These are phyloP conservation scores for Vitellaria paradoxa DNA, from an alignment of 179 eudicot genomes.

Conservation along the genomic window DNA sequence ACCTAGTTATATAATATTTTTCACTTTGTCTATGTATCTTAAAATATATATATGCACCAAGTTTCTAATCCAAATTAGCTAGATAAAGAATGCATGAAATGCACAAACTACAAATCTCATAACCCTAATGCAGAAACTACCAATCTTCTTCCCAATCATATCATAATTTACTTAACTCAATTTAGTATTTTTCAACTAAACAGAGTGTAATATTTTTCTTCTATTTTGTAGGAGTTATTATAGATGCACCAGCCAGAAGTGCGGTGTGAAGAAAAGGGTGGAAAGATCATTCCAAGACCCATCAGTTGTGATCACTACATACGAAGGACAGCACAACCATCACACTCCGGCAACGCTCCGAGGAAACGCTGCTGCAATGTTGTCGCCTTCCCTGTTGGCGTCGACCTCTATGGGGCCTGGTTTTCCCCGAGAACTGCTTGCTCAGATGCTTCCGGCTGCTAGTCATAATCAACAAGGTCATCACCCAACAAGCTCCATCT, in stretches of 20 bases:
- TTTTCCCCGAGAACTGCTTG: conserved; percentile 35
- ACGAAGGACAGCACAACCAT: conserved; percentile 92
- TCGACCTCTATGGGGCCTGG: conserved; percentile 13
- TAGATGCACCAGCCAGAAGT: conserved; percentile 77
- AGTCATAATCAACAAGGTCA: not conserved
- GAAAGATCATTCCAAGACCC: conserved; percentile 86
- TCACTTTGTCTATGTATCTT: too few species aligned
- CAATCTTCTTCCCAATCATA: too few species aligned
- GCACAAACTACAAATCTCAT: too few species aligned
- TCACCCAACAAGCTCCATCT: conserved; percentile 13
- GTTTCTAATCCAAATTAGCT: too few species aligned
- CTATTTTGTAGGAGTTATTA: conserved; percentile 69
- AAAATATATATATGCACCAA: too few species aligned
- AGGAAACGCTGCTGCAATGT: conserved; percentile 52
- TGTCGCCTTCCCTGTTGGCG: conserved; percentile 35
- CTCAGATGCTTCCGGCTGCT: conserved; percentile 28
- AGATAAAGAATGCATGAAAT: too few species aligned
- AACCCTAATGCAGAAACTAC: too few species aligned
- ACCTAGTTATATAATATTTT: not conserved
- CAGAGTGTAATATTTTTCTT: too few species aligned
- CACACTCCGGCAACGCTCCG: conserved; percentile 62
- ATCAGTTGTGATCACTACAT: conserved; percentile 70
- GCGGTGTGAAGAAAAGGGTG: conserved; percentile 79
- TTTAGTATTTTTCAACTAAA: too few species aligned
- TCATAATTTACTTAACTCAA: too few species aligned